A percentile compares a stretch with the other conserved stretches of the same genome.
These are phyloP conservation scores for Beauveria pseudobassiana DNA, from an alignment of 2,329 filamentous ascomycete genomes.

Conservation along the genomic window DNA sequence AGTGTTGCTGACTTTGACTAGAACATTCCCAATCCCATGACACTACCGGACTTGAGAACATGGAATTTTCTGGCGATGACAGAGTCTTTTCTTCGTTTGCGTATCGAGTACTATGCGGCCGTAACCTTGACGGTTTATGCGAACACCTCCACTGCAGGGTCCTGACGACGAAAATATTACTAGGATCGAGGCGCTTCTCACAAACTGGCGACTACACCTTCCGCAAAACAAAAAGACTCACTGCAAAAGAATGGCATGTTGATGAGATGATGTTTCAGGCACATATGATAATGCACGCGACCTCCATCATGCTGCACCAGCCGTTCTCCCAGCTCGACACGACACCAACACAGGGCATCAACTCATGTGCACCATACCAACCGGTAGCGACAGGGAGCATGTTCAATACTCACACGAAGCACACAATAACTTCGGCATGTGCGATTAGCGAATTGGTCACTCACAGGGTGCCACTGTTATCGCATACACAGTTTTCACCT, in stretches of 20 bases:
- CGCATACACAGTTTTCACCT: conserved; percentile 82
- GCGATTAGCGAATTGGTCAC: conserved; percentile 69
- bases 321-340: conserved; percentile 69
- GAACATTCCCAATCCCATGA: conserved; percentile 52
- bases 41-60: conserved; percentile 67
- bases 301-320: conserved; percentile 69
- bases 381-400: conserved; percentile 39
- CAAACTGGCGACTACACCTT: conserved; percentile 74
- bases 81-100: conserved; percentile 74
- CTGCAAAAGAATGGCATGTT: conserved; percentile 62
- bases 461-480: conserved; percentile 62
- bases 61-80: conserved; percentile 63
- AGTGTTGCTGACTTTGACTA: conserved; percentile 19
- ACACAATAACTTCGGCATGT: conserved; percentile 72
- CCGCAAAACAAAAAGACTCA: conserved; percentile 63
- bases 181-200: conserved; percentile 45
- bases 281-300: conserved; percentile 65
- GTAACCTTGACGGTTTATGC: conserved; percentile 71
- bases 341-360: conserved; percentile 49
- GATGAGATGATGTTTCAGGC: conserved; percentile 89
- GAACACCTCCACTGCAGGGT: conserved; percentile 42
- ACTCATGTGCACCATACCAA: conserved; percentile 58
- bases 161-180: conserved; percentile 46
- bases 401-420: conserved; percentile 65
- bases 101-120: conserved; percentile 74